Conservation (phyloP, 164 flowering plant genomes). For the Stephania japonica region DNA sequence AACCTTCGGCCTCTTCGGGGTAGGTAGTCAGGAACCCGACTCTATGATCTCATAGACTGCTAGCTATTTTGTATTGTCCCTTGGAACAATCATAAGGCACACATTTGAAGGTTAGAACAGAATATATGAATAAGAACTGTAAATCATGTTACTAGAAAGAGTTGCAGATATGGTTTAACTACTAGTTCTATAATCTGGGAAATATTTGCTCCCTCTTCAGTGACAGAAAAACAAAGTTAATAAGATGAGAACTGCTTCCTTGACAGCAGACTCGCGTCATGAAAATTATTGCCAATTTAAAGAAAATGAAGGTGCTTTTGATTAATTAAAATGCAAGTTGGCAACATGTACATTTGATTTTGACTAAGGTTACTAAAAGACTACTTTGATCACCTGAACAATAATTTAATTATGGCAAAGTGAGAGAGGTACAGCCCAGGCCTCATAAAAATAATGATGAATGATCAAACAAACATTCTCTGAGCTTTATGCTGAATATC, state of each 20-base stretch:
- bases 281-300: not conserved
- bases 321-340: not conserved
- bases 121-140: not conserved
- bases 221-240: not conserved
- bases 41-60: no score
- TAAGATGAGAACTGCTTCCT: not conserved
- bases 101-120: not conserved
- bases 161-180: no score
- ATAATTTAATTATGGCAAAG: no score
- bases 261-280: not conserved
- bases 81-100: not conserved
- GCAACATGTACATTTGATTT: not conserved
- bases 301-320: not conserved
- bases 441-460: not conserved
- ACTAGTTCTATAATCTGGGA: no score
- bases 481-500: no score
- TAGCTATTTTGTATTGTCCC: no score
- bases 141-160: not conserved
- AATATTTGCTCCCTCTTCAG: not conserved
- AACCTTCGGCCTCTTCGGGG: no score
- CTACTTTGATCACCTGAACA: not conserved
- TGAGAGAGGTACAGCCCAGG: not conserved
- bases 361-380: not conserved
- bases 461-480: not conserved
- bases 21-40: no score